Evolutionary conservation across 1,284 basidiomycete species (phyloP).

Genomic region (Leccinum holopus): DNA sequence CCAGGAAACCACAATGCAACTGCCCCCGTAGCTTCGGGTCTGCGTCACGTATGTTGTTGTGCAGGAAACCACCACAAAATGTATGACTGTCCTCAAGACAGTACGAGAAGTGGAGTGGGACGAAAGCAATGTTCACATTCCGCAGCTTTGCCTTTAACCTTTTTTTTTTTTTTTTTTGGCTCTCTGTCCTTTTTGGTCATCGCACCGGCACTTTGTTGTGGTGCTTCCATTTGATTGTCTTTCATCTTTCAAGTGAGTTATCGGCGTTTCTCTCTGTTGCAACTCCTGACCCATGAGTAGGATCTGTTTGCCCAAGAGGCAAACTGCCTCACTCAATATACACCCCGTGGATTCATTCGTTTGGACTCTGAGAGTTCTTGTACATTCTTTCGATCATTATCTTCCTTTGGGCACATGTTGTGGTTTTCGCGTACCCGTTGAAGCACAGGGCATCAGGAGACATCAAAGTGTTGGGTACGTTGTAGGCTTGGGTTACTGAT

Average conservation of each 20-base stretch:
- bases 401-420: conserved; percentile 1
- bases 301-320: conserved; percentile 6
- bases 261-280: not conserved
- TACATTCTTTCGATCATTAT: not conserved
- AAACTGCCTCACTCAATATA: not conserved
- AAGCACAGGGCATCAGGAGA: conserved; percentile 1
- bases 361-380: conserved; percentile 9
- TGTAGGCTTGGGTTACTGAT: not conserved
- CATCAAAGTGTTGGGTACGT: conserved; percentile 20
- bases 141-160: conserved; percentile 1
- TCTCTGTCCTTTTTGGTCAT: not conserved
- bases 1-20: no score
- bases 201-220: not conserved
- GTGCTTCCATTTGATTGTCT: not conserved
- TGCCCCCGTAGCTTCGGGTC: no score
- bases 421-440: conserved; percentile 6
- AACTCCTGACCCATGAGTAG: not conserved
- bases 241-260: not conserved
- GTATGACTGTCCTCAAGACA: conserved; percentile 5
- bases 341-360: not conserved
- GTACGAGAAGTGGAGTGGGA: not conserved
- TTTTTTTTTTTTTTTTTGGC: not conserved
- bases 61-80: not conserved
- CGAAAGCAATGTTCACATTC: not conserved
- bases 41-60: no score